Evolutionary conservation across 2,329 filamentous ascomycete species (phyloP).

Genomic region (Fusarium bactridioides): DNA sequence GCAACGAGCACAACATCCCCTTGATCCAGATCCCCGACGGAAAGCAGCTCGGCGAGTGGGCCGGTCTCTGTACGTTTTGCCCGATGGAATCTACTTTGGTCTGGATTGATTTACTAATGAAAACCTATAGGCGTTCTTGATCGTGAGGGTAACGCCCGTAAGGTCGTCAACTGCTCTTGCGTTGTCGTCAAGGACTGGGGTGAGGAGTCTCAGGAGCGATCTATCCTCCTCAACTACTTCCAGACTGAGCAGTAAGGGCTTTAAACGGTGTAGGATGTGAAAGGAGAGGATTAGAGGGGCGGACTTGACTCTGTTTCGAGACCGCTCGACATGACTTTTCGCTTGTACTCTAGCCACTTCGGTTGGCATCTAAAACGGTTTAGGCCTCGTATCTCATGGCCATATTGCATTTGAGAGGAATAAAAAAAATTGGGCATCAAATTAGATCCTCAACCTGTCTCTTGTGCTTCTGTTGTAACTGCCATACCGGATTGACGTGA

Average conservation of each 20-base stretch:
- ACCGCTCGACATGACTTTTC: constrained; percentile 48
- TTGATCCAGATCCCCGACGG: constrained; percentile 99
- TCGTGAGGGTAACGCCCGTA: constrained; percentile 98
- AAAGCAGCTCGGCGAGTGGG: constrained; percentile 99
- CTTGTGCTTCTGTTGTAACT: neutral
- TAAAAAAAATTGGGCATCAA: constrained; percentile 49
- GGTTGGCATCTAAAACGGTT: constrained; percentile 56
- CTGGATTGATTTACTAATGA: constrained; percentile 43
- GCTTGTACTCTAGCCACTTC: constrained; percentile 58
- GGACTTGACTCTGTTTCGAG: constrained; percentile 45
- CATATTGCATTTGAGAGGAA: constrained; percentile 50
- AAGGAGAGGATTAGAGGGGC: constrained; percentile 52
- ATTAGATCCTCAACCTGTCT: constrained; percentile 27
- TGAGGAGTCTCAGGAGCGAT: constrained; percentile 99
- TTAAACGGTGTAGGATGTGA: constrained; percentile 47
- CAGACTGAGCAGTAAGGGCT: constrained; percentile 77
- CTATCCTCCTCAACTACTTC: constrained; percentile 99
- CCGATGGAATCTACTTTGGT: neutral
- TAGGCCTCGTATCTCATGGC: constrained; percentile 45
- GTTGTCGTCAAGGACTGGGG: constrained; percentile 99
- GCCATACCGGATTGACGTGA: neutral
- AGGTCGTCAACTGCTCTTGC: constrained; percentile 99
- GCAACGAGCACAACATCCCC: constrained; percentile 99
- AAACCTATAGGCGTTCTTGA: constrained; percentile 82
- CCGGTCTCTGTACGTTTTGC: constrained; percentile 89